A percentile compares a stretch with the other conserved stretches of the same genome.
Conservation (phyloP, 2,329 filamentous ascomycete species). For the Teratosphaeria epicoccoides region DNA sequence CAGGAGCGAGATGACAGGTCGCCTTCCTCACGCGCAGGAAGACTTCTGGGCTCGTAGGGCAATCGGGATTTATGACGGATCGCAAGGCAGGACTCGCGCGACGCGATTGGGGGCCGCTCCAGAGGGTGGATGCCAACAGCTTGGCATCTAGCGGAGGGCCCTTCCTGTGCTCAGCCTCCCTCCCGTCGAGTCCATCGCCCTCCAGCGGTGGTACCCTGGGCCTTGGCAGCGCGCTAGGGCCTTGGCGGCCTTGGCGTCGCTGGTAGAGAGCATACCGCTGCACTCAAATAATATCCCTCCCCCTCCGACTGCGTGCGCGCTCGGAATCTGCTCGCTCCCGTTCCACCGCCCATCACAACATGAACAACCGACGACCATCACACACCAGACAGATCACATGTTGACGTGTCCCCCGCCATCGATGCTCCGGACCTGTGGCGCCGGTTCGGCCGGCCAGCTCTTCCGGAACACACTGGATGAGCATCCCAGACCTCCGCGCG, state of each 20-base stretch:
- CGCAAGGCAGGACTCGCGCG: background rate
- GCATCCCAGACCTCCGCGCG: background rate
- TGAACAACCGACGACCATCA: too few relatives aligned
- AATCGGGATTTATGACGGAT: background rate
- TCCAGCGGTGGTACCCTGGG: too few relatives aligned
- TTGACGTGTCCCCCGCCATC: too few relatives aligned
- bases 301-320: too few relatives aligned
- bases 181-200: background rate
- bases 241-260: background rate
- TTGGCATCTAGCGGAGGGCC: background rate
- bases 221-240: background rate
- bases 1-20: background rate
- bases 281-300: background rate
- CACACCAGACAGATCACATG: too few relatives aligned
- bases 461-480: background rate
- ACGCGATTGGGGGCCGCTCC: background rate
- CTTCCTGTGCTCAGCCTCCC: background rate
- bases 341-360: too few relatives aligned
- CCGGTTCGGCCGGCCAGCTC: background rate
- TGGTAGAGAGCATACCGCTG: background rate
- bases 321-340: too few relatives aligned
- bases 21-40: background rate
- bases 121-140: background rate
- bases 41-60: background rate
- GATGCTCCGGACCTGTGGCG: background rate